Base-by-base conservation (phyloP, 1,139 yeast genomes). In the Saccharomycopsis hybrid region DNA sequence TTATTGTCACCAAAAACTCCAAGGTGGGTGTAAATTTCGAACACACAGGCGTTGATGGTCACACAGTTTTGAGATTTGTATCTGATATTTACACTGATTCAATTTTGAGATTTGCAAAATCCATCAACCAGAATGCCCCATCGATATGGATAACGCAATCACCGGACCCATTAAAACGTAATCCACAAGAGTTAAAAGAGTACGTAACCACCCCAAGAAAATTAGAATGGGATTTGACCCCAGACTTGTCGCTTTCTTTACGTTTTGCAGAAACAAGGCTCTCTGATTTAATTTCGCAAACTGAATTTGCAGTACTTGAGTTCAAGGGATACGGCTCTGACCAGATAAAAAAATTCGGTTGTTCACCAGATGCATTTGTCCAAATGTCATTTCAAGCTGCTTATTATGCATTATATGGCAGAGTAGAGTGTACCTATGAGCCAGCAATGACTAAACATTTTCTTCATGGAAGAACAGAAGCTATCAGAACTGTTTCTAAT, bases 331-430 rank as follows among this genome's bases (percentile, higher is more conserved):
- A 80, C 65, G 97, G 96, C 35, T 78, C 87, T 57, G 79, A 82
- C 48, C 76, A 78, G 55, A 88, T 89, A 62, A 89, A 89, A 62
- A 79, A 80, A 56, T 82, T 87, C 82, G 90, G 88, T 57, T 84
- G 82, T 64, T 85, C 95, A 4, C 97, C 97, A 0, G 97, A 89
- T 71, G 97, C 97, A 0, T 89, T 85, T 67, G 85, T 85, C 43
- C 97, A 89, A 66, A 88, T 89, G 94, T 85, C 90, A 24, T 88
- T 88, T 72, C 97, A 89, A 66, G 88, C 94, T 3, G 88, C 96
- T 9, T 89, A 88, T 66, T 89, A 87, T 63, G 94, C 96, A 0
- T 74, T 89, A 49, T 89, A 89, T 63, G 97, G 96, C 43, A 85
- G 85, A 62, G 94, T 88, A 41, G 97, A 88, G 64, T 86, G 95